A percentile compares a stretch with the other conserved stretches of the same genome.
Evolutionary conservation across 2,329 filamentous ascomycete species (phyloP).

Genomic region (Penicillium nordicum): DNA sequence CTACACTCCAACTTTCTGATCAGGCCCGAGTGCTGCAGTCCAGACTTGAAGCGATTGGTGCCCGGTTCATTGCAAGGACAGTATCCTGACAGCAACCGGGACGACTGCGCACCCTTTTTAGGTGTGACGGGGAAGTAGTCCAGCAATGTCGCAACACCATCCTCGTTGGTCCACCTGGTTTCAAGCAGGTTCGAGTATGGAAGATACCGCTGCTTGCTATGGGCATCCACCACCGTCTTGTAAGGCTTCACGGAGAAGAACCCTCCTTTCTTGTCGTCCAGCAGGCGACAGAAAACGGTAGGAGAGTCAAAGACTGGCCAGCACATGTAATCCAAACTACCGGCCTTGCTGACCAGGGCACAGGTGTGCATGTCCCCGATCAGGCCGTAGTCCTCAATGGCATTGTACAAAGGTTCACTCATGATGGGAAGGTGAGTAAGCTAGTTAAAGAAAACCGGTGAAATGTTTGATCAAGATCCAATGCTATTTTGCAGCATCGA

Average conservation of each 20-base stretch:
- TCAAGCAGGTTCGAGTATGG: slow-evolving; percentile 72
- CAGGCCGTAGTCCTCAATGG: slow-evolving; percentile 73
- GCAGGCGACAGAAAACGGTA: slow-evolving; percentile 68
- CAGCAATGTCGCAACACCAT: slow-evolving; percentile 68
- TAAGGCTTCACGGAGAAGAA: slow-evolving; percentile 63
- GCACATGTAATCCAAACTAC: slow-evolving; percentile 74
- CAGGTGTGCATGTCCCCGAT: slow-evolving; percentile 79
- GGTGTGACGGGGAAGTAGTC: slow-evolving; percentile 74
- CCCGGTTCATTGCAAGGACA: slow-evolving; percentile 36
- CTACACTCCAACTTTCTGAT: slow-evolving; percentile 70
- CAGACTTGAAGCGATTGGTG: slow-evolving; percentile 50
- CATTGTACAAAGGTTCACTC: slow-evolving; percentile 23
- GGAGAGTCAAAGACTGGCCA: slow-evolving; percentile 80
- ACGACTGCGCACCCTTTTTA: slow-evolving; percentile 46
- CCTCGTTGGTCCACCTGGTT: slow-evolving; percentile 73
- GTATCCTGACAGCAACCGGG: slow-evolving; percentile 31
- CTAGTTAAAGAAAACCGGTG: background rate
- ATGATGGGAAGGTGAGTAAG: slow-evolving; percentile 8
- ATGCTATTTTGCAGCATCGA: background rate
- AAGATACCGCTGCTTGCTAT: slow-evolving; percentile 74
- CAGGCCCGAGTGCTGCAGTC: slow-evolving; percentile 47
- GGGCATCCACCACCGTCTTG: slow-evolving; percentile 47
- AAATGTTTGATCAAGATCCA: background rate
- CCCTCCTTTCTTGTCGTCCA: slow-evolving; percentile 72
- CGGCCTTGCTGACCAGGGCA: slow-evolving; percentile 70